These are phyloP conservation scores for Glycine latifolia DNA, from an alignment of 306 rosid species.

Conservation along the genomic window DNA sequence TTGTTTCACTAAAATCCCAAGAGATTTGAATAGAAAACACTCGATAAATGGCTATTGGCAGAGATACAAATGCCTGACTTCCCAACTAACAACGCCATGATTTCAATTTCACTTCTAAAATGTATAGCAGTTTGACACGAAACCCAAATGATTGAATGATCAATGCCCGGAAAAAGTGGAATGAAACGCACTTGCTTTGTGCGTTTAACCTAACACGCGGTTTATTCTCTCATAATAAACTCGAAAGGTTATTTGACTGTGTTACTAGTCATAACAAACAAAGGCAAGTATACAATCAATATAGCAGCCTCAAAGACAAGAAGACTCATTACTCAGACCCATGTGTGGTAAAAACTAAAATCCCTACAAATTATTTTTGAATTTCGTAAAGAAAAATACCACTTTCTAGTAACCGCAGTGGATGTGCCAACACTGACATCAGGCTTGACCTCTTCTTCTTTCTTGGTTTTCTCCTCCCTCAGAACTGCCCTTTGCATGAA, in stretches of 20 bases:
- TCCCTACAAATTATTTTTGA: not conserved
- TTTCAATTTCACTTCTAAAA: constrained; percentile 9
- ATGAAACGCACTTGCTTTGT: no score
- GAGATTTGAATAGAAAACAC: not conserved
- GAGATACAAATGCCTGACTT: not conserved
- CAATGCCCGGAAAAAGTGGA: no score
- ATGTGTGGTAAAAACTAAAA: constrained; percentile 10
- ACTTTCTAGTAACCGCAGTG: constrained; percentile 51
- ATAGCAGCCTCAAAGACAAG: not conserved
- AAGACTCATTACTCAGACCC: not conserved
- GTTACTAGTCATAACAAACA: not conserved
- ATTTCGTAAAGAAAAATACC: constrained; percentile 55
- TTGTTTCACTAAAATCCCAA: constrained; percentile 6
- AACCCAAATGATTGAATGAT: no score
- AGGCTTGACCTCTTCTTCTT: constrained; percentile 65
- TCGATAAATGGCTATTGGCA: not conserved
- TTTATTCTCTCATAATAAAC: no score
- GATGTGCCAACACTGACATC: constrained; percentile 56
- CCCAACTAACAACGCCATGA: not conserved
- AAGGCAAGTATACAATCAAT: not conserved
- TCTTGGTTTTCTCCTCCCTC: constrained; percentile 68
- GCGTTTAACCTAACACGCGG: no score
- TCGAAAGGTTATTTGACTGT: no score
- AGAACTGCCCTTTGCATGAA: constrained; percentile 90
- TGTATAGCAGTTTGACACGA: not conserved